Evolutionary conservation across 225 moss, liverwort and hornwort genomes (phyloP).

Genomic region (Neckera pumila): DNA sequence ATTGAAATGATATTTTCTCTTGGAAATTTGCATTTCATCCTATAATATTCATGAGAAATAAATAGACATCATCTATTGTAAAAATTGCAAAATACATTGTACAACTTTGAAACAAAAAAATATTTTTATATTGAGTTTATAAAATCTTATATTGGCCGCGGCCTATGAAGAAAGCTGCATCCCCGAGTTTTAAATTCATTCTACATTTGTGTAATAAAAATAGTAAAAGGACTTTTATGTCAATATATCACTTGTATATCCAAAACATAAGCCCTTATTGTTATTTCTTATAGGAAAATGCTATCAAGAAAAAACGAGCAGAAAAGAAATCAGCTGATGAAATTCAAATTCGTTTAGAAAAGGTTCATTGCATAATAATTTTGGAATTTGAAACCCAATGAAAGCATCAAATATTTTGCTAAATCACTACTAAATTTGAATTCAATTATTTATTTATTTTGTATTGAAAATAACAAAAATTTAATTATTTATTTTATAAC

Average conservation of each 20-base stretch:
- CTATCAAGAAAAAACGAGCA: conserved; percentile 27
- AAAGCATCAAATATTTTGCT: neutral
- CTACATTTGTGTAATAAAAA: neutral
- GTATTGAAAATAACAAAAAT: too few species aligned
- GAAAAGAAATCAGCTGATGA: conserved; percentile 27
- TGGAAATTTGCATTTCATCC: too few species aligned
- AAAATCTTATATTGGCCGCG: too few species aligned
- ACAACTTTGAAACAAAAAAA: neutral
- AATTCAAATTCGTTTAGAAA: conserved; percentile 25
- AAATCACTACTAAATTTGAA: neutral
- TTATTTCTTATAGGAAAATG: conserved; percentile 37
- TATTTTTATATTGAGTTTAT: neutral
- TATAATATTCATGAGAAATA: neutral
- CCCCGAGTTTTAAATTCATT: too few species aligned
- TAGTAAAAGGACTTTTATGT: neutral
- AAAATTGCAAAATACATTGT: neutral
- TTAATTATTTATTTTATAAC: neutral
- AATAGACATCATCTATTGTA: neutral
- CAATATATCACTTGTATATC: neutral
- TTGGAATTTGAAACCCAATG: neutral
- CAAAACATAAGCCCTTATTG: neutral
- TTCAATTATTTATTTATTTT: too few species aligned
- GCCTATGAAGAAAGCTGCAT: too few species aligned
- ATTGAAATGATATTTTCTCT: neutral
- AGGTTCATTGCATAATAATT: conserved; percentile 11